Evolutionary conservation across 176 grass and related monocot species (phyloP).

Genomic region (Miscanthus lutarioriparius): DNA sequence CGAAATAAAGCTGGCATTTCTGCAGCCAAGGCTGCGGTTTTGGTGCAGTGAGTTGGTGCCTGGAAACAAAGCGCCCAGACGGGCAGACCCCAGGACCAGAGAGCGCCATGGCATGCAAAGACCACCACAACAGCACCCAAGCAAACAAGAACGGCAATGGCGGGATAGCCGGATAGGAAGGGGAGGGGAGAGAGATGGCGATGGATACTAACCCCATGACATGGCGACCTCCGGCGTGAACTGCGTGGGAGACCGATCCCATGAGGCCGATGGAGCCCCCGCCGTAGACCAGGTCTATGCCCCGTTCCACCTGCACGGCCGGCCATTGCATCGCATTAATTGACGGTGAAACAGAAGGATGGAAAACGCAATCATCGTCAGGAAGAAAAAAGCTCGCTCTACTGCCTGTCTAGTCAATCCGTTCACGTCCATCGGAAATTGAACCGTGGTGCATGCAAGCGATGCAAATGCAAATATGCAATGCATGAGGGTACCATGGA

Average conservation of each 20-base stretch:
- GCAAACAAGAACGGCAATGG: background rate
- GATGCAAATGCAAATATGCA: background rate
- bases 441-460: slow-evolving; percentile 11
- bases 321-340: background rate
- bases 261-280: slow-evolving; percentile 96
- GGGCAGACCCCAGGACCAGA: background rate
- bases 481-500: background rate
- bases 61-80: slow-evolving; percentile 40
- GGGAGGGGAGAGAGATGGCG: background rate
- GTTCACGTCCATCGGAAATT: background rate
- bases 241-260: slow-evolving; percentile 89
- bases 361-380: background rate
- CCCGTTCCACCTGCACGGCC: slow-evolving; percentile 77
- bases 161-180: background rate
- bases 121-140: background rate
- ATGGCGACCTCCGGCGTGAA: slow-evolving; percentile 91
- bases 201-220: slow-evolving; percentile 70
- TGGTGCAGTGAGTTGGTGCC: slow-evolving; percentile 28
- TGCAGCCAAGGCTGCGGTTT: slow-evolving; percentile 42
- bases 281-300: slow-evolving; percentile 98
- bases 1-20: slow-evolving; percentile 42
- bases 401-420: background rate
- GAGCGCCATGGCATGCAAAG: background rate
- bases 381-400: no score
- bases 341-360: background rate